Percentiles rank a stretch among this genome's conserved stretches.
These are phyloP conservation scores for Metschnikowia shivogae DNA, from an alignment of 805 yeast genomes.

Conservation along the genomic window DNA sequence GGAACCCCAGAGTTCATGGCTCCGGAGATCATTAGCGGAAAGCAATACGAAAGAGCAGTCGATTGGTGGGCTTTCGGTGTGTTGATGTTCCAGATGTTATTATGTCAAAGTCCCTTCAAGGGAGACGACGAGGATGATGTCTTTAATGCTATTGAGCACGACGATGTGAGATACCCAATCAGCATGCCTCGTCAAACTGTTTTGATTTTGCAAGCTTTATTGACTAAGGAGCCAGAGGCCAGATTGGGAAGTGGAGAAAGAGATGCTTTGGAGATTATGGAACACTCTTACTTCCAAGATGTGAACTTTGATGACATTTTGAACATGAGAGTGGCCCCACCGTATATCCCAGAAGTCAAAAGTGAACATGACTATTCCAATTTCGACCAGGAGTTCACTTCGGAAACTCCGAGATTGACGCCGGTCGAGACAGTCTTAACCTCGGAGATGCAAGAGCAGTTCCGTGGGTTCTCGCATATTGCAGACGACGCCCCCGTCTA, in stretches of 20 bases:
- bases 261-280: conserved; percentile 93
- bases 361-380: conserved; percentile 88
- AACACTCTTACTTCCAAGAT: conserved; percentile 87
- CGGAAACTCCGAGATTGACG: conserved; percentile 90
- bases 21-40: conserved; percentile 93
- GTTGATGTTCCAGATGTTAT: conserved; percentile 88
- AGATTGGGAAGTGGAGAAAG: conserved; percentile 84
- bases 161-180: conserved; percentile 94
- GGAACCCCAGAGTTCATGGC: conserved; percentile 99
- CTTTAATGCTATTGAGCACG: conserved; percentile 91
- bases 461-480: conserved; percentile 92
- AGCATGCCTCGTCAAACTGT: conserved; percentile 98
- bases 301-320: conserved; percentile 86
- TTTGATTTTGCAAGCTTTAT: conserved; percentile 82
- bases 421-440: conserved; percentile 89
- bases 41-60: conserved; percentile 87
- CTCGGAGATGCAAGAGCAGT: conserved; percentile 88
- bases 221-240: conserved; percentile 80
- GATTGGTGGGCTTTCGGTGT: conserved; percentile 99
- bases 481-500: conserved; percentile 51
- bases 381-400: conserved; percentile 92
- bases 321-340: conserved; percentile 70
- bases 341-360: conserved; percentile 81
- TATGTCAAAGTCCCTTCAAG: conserved; percentile 94
- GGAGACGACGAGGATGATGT: conserved; percentile 98